Evolutionary conservation across 768 basidiomycete genomes (phyloP), one percentile per base, ranked within the genome.

Genomic region (Mrakia frigida): DNA sequence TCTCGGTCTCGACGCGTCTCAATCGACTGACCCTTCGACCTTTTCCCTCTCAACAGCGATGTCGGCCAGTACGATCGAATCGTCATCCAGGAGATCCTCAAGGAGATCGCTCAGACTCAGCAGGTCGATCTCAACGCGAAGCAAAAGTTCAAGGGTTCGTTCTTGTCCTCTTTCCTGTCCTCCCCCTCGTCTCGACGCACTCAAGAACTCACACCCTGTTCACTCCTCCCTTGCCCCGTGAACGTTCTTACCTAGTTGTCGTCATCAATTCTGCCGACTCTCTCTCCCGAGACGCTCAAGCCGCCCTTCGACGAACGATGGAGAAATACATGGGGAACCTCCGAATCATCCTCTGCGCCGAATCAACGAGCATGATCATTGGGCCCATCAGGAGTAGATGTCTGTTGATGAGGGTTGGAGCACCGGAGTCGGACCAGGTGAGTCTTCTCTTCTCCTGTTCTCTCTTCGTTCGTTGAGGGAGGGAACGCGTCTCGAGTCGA

Each of bases 261-360:
- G 87, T 99, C 76, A 97, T 99, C 81, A 98, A 98, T 80, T 96
- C 98, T 84, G 96, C 96, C 2, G 96, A 99, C 83, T 90, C 92
- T 0, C 87, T 99, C 59, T 90, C 93, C 16, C 90, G 96, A 73
- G 96, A 99, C 84, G 96, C 96, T 1, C 96, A 99, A 85, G 94
- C 96, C 0, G 96, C 96, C 11, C 87, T 99, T 46, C 90, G 96
- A 81, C 87, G 96, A 75, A 99, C 96, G 14, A 99, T 98, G 96
- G 96, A 99, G 82, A 98, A 98, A 84, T 98, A 96, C 86, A 98
- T 97, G 92, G 89, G 90, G 59, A 99, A 98, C 83, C 88, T 99
- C 88, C 89, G 96, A 39, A 90, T 99, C 81, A 96, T 99, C 80
- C 87, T 99, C 0, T 98, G 95, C 82, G 94, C 95, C 31, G 95